phyloP scores from a whole-genome alignment of 78 protist genomes.

The Dictyostelium discoideum region DNA sequence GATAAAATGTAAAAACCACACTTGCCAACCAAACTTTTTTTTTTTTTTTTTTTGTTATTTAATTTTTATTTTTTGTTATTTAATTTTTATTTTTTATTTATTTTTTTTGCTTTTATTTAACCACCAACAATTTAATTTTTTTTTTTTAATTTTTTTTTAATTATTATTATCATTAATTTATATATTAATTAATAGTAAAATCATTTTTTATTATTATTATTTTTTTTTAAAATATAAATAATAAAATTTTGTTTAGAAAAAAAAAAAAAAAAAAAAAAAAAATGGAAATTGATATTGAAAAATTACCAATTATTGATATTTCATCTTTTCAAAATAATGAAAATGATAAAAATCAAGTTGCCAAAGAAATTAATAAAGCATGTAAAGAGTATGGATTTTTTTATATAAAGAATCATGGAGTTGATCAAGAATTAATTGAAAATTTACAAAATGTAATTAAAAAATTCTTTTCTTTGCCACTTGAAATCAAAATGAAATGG shows the following conservation, averaged over 20 bases:
- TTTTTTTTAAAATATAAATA: neutral
- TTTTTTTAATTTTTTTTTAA: too few relatives aligned
- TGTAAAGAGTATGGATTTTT: slow-evolving; percentile 66
- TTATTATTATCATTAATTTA: too few relatives aligned
- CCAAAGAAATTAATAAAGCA: slow-evolving; percentile 43
- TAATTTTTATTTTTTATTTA: too few relatives aligned
- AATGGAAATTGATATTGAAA: neutral
- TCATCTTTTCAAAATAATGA: neutral
- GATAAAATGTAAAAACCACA: too few relatives aligned
- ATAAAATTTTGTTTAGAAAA: neutral
- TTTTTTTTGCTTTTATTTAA: too few relatives aligned
- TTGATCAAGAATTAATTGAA: neutral
- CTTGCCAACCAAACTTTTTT: too few relatives aligned
- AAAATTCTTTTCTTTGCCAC: slow-evolving; percentile 34
- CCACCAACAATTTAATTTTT: too few relatives aligned
- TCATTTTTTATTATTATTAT: too few relatives aligned
- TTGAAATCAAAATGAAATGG: slow-evolving; percentile 48
- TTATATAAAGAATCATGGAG: slow-evolving; percentile 35
- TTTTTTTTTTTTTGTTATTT: too few relatives aligned
- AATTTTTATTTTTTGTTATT: too few relatives aligned
- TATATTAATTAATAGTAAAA: too few relatives aligned
- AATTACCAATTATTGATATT: slow-evolving; percentile 18
- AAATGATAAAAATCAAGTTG: slow-evolving; percentile 16
- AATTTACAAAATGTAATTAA: neutral
- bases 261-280: neutral